A percentile compares a stretch with the other conserved stretches of the same genome.
Evolutionary conservation across 2,329 filamentous ascomycete species (phyloP).

Genomic region (Metarhizium guizhouense): DNA sequence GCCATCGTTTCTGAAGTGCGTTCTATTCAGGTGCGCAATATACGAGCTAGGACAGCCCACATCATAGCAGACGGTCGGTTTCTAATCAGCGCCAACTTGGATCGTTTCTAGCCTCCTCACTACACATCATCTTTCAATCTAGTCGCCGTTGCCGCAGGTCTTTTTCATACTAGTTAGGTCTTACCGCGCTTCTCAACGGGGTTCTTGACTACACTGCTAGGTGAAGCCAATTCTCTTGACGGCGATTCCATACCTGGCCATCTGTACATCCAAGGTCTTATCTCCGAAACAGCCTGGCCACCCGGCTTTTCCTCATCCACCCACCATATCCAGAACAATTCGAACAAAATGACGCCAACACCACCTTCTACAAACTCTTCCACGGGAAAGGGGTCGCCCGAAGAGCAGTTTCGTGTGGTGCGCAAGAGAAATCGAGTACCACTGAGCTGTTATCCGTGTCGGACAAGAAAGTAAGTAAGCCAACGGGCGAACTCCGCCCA

Average conservation of each 20-base stretch:
- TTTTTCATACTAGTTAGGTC: too few relatives aligned
- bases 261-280: not conserved
- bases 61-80: too few relatives aligned
- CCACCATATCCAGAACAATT: not conserved
- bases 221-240: not conserved
- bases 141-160: too few relatives aligned
- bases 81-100: too few relatives aligned
- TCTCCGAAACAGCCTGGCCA: not conserved
- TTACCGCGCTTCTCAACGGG: too few relatives aligned
- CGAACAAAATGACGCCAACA: slow-evolving; percentile 57
- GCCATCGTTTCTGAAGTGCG: not conserved
- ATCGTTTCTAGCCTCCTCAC: too few relatives aligned
- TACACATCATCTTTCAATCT: not conserved
- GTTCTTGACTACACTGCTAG: too few relatives aligned
- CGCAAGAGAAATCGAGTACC: slow-evolving; percentile 88
- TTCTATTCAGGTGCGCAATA: not conserved
- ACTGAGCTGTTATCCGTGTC: slow-evolving; percentile 82
- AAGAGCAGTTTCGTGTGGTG: slow-evolving; percentile 79
- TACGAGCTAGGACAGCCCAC: not conserved
- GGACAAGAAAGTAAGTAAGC: slow-evolving; percentile 70
- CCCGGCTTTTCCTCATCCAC: not conserved
- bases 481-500: slow-evolving; percentile 1
- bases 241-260: not conserved
- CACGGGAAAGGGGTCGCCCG: slow-evolving; percentile 67
- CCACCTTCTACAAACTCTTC: slow-evolving; percentile 73